Evolutionary conservation across 2,329 filamentous ascomycete species (phyloP).

Genomic region (Aspergillus flavus): DNA sequence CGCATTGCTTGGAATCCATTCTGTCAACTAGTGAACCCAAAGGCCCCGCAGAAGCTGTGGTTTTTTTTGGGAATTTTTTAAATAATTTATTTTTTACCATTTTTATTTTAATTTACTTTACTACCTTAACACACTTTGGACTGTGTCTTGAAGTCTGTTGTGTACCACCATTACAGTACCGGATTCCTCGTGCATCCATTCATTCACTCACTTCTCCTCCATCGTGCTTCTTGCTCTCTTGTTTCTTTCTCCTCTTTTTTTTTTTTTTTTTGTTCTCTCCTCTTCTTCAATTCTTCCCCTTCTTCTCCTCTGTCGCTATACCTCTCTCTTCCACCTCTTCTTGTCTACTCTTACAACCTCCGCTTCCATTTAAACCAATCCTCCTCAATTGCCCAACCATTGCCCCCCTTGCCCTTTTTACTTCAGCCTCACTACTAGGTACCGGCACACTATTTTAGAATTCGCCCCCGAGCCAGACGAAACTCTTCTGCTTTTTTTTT

Average conservation of each 20-base stretch:
- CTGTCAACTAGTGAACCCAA: conserved; percentile 21
- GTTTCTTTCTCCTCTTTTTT: conserved; percentile 11
- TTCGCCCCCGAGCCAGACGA: background rate
- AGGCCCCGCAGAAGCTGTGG: conserved; percentile 4
- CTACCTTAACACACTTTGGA: background rate
- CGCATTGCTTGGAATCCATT: conserved; percentile 20
- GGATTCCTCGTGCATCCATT: conserved; percentile 21
- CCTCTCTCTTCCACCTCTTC: background rate
- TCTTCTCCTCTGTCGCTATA: conserved; percentile 2
- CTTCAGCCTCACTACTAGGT: conserved; percentile 11
- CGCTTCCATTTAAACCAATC: background rate
- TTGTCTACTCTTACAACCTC: conserved; percentile 3
- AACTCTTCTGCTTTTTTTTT: background rate
- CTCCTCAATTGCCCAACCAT: conserved; percentile 7
- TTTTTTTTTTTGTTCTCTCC: conserved; percentile 13
- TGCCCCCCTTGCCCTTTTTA: conserved; percentile 10
- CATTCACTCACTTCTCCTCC: conserved; percentile 25
- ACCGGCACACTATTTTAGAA: conserved; percentile 1
- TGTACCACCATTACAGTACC: conserved; percentile 2
- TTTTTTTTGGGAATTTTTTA: background rate
- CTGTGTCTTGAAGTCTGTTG: conserved; percentile 1
- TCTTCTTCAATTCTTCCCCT: conserved; percentile 12
- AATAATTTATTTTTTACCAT: background rate
- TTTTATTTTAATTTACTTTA: background rate
- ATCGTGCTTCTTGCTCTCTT: conserved; percentile 17